Evolutionary conservation across 495 filamentous ascomycete genomes (phyloP).

Genomic region (Penicillium egyptiacum): DNA sequence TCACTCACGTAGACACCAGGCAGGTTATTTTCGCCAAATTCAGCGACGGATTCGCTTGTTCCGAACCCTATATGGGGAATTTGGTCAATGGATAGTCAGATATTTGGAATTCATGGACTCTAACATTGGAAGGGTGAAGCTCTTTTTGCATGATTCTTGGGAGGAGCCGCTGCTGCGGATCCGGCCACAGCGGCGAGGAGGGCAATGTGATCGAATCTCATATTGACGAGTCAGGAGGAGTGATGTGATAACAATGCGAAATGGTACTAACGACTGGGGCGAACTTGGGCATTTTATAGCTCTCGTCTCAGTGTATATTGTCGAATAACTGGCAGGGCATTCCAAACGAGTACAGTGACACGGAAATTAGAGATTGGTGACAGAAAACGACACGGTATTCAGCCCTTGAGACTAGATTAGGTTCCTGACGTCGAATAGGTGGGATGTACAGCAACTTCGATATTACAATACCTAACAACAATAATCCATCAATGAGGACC

Average conservation of each 20-base stretch:
- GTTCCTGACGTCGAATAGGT: neutral
- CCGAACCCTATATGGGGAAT: slow-evolving; percentile 28
- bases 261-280: neutral
- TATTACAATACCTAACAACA: neutral
- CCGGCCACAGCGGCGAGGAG: slow-evolving; percentile 29
- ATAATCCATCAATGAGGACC: neutral
- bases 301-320: neutral
- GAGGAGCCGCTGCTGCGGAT: slow-evolving; percentile 28
- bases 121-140: slow-evolving; percentile 29
- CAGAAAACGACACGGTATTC: slow-evolving; percentile 19
- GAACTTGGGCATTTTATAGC: slow-evolving; percentile 1
- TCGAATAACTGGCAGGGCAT: neutral
- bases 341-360: neutral
- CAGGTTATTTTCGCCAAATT: slow-evolving; percentile 25
- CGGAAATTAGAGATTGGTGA: slow-evolving; percentile 10
- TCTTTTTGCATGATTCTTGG: slow-evolving; percentile 23
- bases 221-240: slow-evolving; percentile 11
- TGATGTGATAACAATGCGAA: neutral
- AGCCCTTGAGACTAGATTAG: neutral
- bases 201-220: slow-evolving; percentile 29
- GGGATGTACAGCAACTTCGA: neutral
- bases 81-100: neutral
- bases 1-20: slow-evolving; percentile 27
- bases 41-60: slow-evolving; percentile 29
- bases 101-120: neutral